A percentile compares a stretch with the other conserved stretches of the same genome.
Conservation (phyloP, 495 filamentous ascomycete species). For the Penicillium argentinense region DNA sequence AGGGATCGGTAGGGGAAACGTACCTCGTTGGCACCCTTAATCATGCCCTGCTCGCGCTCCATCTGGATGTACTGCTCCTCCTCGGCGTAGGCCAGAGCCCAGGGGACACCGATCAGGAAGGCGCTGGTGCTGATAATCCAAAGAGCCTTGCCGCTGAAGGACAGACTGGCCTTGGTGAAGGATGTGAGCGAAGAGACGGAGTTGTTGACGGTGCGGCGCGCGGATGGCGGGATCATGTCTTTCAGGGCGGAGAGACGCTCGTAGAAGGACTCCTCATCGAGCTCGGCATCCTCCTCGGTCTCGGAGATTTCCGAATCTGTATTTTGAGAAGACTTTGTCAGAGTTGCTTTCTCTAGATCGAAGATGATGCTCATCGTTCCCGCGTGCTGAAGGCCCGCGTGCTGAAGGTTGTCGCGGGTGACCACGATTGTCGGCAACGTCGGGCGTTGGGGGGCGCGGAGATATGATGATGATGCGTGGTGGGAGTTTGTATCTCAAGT, state of each 20-base stretch:
- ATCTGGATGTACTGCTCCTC: constrained; percentile 94
- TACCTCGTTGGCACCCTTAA: constrained; percentile 75
- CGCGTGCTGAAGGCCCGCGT: background rate
- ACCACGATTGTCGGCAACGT: background rate
- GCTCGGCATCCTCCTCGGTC: constrained; percentile 36
- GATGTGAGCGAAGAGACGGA: constrained; percentile 56
- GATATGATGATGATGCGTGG: too few species aligned
- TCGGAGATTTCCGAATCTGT: constrained; percentile 56
- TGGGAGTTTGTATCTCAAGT: background rate
- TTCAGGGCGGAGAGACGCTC: constrained; percentile 83
- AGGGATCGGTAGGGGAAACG: too few species aligned
- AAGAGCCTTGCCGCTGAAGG: constrained; percentile 75
- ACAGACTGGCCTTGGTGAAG: constrained; percentile 60
- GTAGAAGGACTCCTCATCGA: constrained; percentile 61
- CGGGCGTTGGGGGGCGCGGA: too few species aligned
- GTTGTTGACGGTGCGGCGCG: constrained; percentile 66
- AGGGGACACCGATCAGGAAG: constrained; percentile 88
- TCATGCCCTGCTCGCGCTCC: constrained; percentile 96
- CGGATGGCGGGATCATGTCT: constrained; percentile 86
- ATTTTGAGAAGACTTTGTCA: constrained; percentile 21
- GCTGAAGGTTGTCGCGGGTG: background rate
- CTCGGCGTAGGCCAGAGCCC: constrained; percentile 87
- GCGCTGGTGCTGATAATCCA: constrained; percentile 87
- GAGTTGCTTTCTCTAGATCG: constrained; percentile 17
- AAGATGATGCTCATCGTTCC: constrained; percentile 11